These are phyloP conservation scores for Hypoxylon sp. DNA, from an alignment of 2,329 filamentous ascomycete genomes.

Conservation along the genomic window DNA sequence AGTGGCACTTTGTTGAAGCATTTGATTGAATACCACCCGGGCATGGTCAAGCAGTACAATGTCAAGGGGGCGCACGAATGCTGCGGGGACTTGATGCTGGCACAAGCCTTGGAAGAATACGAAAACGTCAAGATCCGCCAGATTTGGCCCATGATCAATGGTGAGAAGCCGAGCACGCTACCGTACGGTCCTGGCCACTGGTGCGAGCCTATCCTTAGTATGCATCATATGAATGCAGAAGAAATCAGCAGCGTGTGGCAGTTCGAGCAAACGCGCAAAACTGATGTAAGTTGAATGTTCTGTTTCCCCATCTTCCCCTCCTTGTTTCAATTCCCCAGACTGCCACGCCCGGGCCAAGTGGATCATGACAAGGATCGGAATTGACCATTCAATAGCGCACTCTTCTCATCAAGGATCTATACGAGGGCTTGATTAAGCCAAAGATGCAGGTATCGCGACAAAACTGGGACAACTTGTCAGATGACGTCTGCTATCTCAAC, in stretches of 20 bases:
- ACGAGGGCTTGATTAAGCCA: conserved; percentile 61
- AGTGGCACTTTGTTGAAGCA: conserved; percentile 64
- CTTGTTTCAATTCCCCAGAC: neutral
- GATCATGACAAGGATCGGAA: neutral
- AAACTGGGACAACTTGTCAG: conserved; percentile 67
- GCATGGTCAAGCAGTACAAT: conserved; percentile 62
- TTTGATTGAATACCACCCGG: conserved; percentile 59
- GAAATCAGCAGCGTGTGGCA: conserved; percentile 66
- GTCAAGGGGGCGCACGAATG: conserved; percentile 58
- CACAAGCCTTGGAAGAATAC: conserved; percentile 61
- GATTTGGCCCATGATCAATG: conserved; percentile 66
- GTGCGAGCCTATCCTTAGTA: conserved; percentile 69
- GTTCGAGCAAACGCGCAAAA: conserved; percentile 63
- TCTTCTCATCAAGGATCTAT: conserved; percentile 63
- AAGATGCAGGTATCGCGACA: conserved; percentile 58
- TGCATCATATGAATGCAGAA: conserved; percentile 67
- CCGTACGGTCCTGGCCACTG: conserved; percentile 63
- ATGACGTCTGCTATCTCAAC: conserved; percentile 61
- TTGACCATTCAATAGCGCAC: conserved; percentile 53
- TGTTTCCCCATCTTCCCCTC: neutral
- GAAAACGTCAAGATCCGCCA: conserved; percentile 58
- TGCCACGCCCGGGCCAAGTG: neutral
- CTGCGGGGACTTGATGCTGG: conserved; percentile 66
- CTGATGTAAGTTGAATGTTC: conserved; percentile 53
- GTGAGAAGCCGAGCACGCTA: conserved; percentile 65